A percentile compares a stretch with the other conserved stretches of the same genome.
These are phyloP conservation scores for Colletotrichum lini DNA, from an alignment of 2,329 filamentous ascomycete genomes.

Conservation along the genomic window DNA sequence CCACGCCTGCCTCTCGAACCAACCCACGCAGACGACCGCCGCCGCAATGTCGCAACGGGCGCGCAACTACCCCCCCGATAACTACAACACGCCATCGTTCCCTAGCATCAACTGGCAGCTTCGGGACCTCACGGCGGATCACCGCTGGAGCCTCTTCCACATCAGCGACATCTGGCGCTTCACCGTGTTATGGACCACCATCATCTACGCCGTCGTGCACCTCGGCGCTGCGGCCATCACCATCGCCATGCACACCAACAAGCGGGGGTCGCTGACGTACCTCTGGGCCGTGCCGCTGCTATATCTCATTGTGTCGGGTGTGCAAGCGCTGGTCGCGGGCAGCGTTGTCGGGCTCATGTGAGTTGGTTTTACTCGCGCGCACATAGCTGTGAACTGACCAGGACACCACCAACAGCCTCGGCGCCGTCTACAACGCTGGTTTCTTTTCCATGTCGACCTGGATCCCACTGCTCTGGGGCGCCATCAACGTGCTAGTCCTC, in stretches of 20 bases:
- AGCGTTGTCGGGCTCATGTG: slow-evolving; percentile 86
- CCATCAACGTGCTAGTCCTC: slow-evolving; percentile 86
- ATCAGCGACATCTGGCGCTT: slow-evolving; percentile 87
- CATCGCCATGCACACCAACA: slow-evolving; percentile 77
- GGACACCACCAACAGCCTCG: slow-evolving; percentile 67
- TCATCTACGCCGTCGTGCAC: slow-evolving; percentile 84
- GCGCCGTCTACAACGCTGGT: slow-evolving; percentile 84
- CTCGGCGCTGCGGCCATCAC: slow-evolving; percentile 80
- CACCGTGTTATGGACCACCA: slow-evolving; percentile 87
- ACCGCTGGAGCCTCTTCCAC: slow-evolving; percentile 76
- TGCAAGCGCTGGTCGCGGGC: slow-evolving; percentile 85
- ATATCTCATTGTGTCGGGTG: slow-evolving; percentile 78
- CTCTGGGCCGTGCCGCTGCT: slow-evolving; percentile 81
- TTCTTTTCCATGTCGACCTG: slow-evolving; percentile 94
- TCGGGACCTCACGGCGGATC: slow-evolving; percentile 58
- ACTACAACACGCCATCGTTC: slow-evolving; percentile 79
- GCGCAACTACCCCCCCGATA: slow-evolving; percentile 55
- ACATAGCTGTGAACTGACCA: too few relatives aligned
- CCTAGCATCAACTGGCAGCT: slow-evolving; percentile 87
- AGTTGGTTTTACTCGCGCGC: slow-evolving; percentile 52
- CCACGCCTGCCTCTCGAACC: slow-evolving; percentile 2
- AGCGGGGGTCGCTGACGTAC: slow-evolving; percentile 69
- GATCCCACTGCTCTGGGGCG: slow-evolving; percentile 91
- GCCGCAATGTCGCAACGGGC: slow-evolving; percentile 25
- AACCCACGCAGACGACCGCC: background rate